Base-by-base conservation (phyloP, 352 stramenopile species). In the Globisporangium echinulatum region DNA sequence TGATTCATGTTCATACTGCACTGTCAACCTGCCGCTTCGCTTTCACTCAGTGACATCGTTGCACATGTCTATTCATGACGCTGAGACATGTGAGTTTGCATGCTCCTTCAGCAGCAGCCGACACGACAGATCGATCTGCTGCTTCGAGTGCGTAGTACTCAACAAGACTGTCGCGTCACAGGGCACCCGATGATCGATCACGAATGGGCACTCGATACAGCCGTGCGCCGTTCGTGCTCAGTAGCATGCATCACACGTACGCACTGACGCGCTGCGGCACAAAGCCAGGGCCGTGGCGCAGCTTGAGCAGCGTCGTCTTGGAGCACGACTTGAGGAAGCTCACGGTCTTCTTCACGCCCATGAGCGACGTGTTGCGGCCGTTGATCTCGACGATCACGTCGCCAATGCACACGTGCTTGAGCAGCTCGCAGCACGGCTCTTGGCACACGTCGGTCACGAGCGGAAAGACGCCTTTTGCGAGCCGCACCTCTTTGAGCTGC, bases 341-440 rank as follows among this genome's bases (percentile, higher is more conserved):
- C 46, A 92, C 82, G 33, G 85, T 95, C 70, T 95, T 95, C 67
- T 95, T 95, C 38, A 95, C 85, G 38, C 85, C 83, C 85, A 95
- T 95, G 13, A 80, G 83, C 13, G 85, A 92, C 52, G 82, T 92
- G 56, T 95, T 91, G 61, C 82, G 81, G n/a, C 83, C 83, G 58
- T 95, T 95, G 57, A 95, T 93, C 67, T 95, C 85, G 38, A 95
- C 66, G 52, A 95, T 90, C 55, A 95, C 69, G 56, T 95, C 85
- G 13, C 85, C 85, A 14, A 93, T 68, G 59, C 80, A 90, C 61
- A 95, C 84, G 69, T 93, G 85, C 58, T 87, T 85, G 40, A 95
- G 65, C 52, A 76, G 52, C 58, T 93, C 85, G 59, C 85, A 95
- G 69, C 85, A 95, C 36, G 85, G 67, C 59, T 93, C 77, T 49